Evolutionary conservation across 176 grass and related monocot genomes (phyloP).

Genomic region (Echinochloa phyllopogon): DNA sequence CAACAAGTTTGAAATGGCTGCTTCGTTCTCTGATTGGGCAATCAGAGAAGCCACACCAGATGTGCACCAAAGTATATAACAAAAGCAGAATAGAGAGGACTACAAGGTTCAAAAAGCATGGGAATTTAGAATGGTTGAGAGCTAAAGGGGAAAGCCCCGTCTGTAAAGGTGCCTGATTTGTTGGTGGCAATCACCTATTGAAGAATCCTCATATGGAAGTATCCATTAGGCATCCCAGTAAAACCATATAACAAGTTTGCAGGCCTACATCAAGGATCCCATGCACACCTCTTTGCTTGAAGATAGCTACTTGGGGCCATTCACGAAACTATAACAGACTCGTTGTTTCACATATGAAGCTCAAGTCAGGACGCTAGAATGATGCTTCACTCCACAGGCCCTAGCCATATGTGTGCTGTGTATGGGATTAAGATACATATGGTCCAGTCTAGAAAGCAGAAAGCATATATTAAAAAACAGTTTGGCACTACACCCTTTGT

Average conservation of each 20-base stretch:
- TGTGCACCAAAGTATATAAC: neutral
- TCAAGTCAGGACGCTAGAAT: neutral
- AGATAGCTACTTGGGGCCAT: conserved; percentile 9
- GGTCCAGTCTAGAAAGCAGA: neutral
- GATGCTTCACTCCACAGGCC: neutral
- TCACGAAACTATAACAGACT: neutral
- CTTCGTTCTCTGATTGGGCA: neutral
- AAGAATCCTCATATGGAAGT: neutral
- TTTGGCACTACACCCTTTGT: neutral
- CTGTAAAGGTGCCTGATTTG: neutral
- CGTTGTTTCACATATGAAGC: neutral
- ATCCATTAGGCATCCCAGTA: neutral
- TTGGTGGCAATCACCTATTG: neutral
- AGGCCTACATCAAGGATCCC: neutral
- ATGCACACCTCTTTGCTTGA: neutral
- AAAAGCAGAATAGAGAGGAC: neutral
- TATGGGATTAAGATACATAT: neutral
- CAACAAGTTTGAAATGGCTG: conserved; percentile 14
- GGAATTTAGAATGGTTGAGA: neutral
- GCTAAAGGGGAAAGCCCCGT: neutral
- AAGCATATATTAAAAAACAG: neutral
- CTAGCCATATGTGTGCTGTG: neutral
- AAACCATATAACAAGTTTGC: conserved; percentile 15
- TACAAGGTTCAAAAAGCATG: neutral
- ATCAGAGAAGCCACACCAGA: conserved; percentile 12